A percentile compares a stretch with the other conserved stretches of the same genome.
Evolutionary conservation across 2,329 filamentous ascomycete species (phyloP).

Genomic region (Fusarium sp.): DNA sequence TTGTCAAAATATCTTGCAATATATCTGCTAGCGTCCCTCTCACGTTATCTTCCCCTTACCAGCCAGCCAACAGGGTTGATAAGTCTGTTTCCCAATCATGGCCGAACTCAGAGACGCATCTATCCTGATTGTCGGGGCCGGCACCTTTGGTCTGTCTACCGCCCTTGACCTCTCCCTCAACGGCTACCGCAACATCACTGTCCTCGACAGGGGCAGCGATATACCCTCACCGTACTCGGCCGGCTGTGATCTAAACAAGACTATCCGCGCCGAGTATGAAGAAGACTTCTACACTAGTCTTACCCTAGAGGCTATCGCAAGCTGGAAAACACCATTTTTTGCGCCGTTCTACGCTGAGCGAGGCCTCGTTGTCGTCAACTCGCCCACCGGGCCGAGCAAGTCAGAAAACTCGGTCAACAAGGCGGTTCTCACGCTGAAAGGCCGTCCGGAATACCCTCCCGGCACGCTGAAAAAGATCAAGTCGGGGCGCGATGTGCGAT

Average conservation of each 20-base stretch:
- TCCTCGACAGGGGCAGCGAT: conserved; percentile 44
- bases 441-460: conserved; percentile 53
- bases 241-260: conserved; percentile 71
- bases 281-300: conserved; percentile 67
- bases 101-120: not conserved
- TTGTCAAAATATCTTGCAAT: not conserved
- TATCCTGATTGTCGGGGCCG: conserved; percentile 46
- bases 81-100: not conserved
- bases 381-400: conserved; percentile 59
- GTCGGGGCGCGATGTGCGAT: conserved; percentile 53
- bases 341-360: conserved; percentile 60
- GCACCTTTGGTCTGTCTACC: conserved; percentile 48
- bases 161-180: conserved; percentile 43
- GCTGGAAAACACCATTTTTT: conserved; percentile 63
- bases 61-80: not conserved
- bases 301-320: conserved; percentile 62
- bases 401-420: conserved; percentile 58
- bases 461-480: conserved; percentile 54
- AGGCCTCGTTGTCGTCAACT: conserved; percentile 58
- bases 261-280: conserved; percentile 69
- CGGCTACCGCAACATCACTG: conserved; percentile 50
- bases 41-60: not conserved
- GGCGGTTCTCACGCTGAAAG: conserved; percentile 45
- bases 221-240: conserved; percentile 54
- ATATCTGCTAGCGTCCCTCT: not conserved